Conservation (phyloP, 768 basidiomycete genomes). For the Galerina sulciceps region DNA sequence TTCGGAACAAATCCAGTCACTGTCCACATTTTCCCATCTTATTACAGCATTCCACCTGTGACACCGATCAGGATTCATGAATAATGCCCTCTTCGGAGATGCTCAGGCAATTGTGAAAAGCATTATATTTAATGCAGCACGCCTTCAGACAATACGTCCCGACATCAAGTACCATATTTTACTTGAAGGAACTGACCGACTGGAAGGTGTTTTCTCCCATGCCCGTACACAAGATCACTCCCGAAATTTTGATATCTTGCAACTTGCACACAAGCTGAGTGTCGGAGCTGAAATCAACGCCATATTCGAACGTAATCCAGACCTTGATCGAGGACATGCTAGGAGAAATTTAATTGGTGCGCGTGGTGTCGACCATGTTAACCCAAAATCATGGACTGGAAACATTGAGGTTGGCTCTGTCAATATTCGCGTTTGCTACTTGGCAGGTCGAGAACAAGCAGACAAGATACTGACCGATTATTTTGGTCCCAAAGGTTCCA, state of each 20-base stretch:
- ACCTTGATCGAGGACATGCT: conserved; percentile 15
- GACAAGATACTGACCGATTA: conserved; percentile 1
- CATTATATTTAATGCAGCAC: conserved; percentile 33
- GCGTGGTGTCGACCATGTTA: conserved; percentile 23
- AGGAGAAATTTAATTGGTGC: conserved; percentile 5
- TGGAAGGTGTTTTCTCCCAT: conserved; percentile 31
- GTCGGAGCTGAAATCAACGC: conserved; percentile 19
- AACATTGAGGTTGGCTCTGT: conserved; percentile 17
- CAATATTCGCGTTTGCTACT: conserved; percentile 4
- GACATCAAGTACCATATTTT: conserved; percentile 29
- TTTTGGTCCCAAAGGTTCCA: not conserved
- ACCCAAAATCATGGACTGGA: conserved; percentile 26
- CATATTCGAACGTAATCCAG: conserved; percentile 15
- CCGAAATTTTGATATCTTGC: conserved; percentile 18
- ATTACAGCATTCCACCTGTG: conserved; percentile 8
- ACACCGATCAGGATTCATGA: conserved; percentile 23
- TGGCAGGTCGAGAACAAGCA: conserved; percentile 3
- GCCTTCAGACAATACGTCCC: conserved; percentile 26
- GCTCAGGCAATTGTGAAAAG: conserved; percentile 39
- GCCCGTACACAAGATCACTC: conserved; percentile 20
- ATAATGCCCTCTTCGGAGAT: conserved; percentile 27
- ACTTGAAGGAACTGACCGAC: conserved; percentile 35
- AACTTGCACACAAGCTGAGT: conserved; percentile 20
- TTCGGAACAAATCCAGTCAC: conserved; percentile 27
- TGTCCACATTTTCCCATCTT: conserved; percentile 34